Evolutionary conservation across 2,329 filamentous ascomycete genomes (phyloP), one percentile per base, ranked within the genome.

Genomic region (Stachybotrys chartarum): DNA sequence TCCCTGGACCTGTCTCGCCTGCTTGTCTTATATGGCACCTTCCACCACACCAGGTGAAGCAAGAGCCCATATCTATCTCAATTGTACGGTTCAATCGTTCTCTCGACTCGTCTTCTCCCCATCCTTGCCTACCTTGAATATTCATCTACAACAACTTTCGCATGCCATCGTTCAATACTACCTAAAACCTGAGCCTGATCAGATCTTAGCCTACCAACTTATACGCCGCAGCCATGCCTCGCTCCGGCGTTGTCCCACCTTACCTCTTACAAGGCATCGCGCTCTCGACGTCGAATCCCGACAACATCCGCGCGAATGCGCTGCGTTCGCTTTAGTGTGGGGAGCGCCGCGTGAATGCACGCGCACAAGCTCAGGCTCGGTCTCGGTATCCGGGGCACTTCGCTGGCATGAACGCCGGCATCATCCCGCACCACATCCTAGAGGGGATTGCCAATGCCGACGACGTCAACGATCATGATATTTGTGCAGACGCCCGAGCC

Each of bases 231-330:
- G 24, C 24, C 24, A 42, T 42, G 35, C 5, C 12, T n/a, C 64
- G 61, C 55, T 77, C 73, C 63, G 72, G 66, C 56, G 71, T 77
- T 55, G 71, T 79, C 5, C 76, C 76, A 18, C 76, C 77, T 18
- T 73, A 79, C 55, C 68, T 79, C 11, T 69, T 79, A 24, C 66
- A 63, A 35, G 70, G 68, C 54, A 76, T 79, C 53, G 72, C 73
- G 39, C 66, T 75, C 51, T 72, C 71, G 44, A 59, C 67, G 3
- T 57, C 59, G 56, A 76, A 76, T 44, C 64, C 71, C 2, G 67
- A 73, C 2, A 57, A 62, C 5, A 61, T 72, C 42, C 70, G 74
- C 30, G 56, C 68, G 35, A 65, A 70, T 7, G 76, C 76, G 5
- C 14, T 42, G 35, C 35, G 14, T 14, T 10, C 35, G 8, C 14